Base-by-base conservation (phyloP, 2,329 filamentous ascomycete genomes). In the Calonectria hawksworthii region DNA sequence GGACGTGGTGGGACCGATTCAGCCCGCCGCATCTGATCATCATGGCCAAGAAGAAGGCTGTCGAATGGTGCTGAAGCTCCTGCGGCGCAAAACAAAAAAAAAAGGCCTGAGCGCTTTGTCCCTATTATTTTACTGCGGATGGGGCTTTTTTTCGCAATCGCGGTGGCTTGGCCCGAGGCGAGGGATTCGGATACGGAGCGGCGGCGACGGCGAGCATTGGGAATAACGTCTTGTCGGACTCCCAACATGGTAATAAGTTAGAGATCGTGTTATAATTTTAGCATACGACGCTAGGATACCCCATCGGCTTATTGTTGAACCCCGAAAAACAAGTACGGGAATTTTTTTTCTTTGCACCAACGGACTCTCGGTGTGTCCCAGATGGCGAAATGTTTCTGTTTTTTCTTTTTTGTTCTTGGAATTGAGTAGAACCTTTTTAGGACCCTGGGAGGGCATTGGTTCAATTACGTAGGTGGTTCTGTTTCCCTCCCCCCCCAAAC, bases 1-100 rank as follows among this genome's bases (percentile, higher is more conserved):
- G 61, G 51, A 56, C 72, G 18, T 70, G 66, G 67, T 74, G 72
- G 72, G 66, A 74, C 38, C 66, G 72, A 38, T 70, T 74, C 38
- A 74, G 72, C 72, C 72, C 72, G 38, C 72, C 72, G 59, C 72
- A 70, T 44, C 26, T 74, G 51, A 74, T 74, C 34, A 70, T 61
- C 30, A 66, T 65, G 50, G 72, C 67, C 50, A 74, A 74, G 61
- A 74, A 70, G 67, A 74, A 66, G 59, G 72, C 61, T 21, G 65
- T 69, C 9, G 38, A 30, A 38, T 70, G 72, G 72, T 70, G 59
- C 65, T 74, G 65, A 63, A 38, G n/a, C 18, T 47, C 44, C 13
- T 23, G 44, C 21, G n/a, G 5, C 44, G 21, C 44, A 47, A 32
- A 32, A 32, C 4, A 32, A 32, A 32, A 32, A 32, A 32, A 32